Percentiles rank a stretch among this genome's conserved stretches.
Conservation (phyloP, 2,329 filamentous ascomycete genomes). For the Geoglossum cookeanum region DNA sequence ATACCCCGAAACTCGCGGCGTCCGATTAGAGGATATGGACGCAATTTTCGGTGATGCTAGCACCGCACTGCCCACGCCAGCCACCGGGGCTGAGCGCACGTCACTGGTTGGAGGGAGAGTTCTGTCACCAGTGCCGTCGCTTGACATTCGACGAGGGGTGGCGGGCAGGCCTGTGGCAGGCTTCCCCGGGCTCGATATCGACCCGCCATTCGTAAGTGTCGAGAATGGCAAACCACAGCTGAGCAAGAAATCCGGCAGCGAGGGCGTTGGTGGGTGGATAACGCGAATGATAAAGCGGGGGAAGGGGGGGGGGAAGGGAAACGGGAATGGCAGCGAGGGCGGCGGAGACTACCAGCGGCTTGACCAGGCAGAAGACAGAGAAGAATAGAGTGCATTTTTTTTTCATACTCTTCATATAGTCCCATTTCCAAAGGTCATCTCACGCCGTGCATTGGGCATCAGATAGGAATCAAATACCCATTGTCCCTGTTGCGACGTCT, state of each 20-base stretch:
- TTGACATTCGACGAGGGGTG: conserved; percentile 43
- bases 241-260: background rate
- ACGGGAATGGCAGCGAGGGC: background rate
- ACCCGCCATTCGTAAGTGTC: conserved; percentile 46
- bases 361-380: background rate
- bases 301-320: background rate
- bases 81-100: conserved; percentile 58
- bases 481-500: no score
- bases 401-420: background rate
- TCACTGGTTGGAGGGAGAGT: conserved; percentile 46
- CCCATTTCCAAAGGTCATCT: background rate
- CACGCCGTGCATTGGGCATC: background rate
- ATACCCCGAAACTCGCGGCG: conserved; percentile 90
- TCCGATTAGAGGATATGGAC: conserved; percentile 94
- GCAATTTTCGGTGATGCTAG: conserved; percentile 83
- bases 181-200: conserved; percentile 66
- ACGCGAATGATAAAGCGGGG: conserved; percentile 4
- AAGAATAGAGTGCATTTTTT: background rate
- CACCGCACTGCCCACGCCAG: conserved; percentile 62
- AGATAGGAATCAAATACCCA: no score
- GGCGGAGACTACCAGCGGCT: conserved; percentile 2
- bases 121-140: conserved; percentile 64
- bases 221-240: conserved; percentile 30
- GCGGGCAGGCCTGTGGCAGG: conserved; percentile 38
- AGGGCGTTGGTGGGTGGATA: conserved; percentile 5